Conservation (phyloP, 371 early-diverging fungal species). For the Mortierella sp. region DNA sequence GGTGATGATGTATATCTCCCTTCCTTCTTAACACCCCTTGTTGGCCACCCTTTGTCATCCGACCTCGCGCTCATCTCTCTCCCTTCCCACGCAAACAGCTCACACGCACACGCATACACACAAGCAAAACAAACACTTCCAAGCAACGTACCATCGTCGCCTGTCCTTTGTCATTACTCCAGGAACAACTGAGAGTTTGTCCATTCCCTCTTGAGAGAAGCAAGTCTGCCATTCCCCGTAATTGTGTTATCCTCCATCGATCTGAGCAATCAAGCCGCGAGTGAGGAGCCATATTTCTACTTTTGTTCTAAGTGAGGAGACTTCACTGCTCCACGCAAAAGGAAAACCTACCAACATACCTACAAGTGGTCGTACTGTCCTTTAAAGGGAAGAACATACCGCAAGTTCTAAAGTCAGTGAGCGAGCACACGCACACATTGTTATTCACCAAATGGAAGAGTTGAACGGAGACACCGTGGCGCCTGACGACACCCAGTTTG, state of each 20-base stretch:
- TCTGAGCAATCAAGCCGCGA: background rate
- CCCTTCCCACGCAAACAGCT: background rate
- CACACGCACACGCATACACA: background rate
- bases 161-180: background rate
- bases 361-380: background rate
- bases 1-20: too few relatives aligned
- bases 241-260: background rate
- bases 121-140: background rate
- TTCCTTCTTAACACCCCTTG: too few relatives aligned
- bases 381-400: background rate
- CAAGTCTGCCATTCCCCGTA: background rate
- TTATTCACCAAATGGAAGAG: slow-evolving; percentile 3
- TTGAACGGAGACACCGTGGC: background rate
- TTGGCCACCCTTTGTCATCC: background rate
- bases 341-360: background rate
- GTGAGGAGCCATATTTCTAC: background rate
- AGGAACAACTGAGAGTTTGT: background rate
- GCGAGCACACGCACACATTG: background rate
- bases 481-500: background rate
- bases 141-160: background rate
- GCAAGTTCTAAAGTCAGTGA: background rate
- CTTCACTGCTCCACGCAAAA: background rate
- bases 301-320: background rate
- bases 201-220: background rate
- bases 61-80: background rate